These are phyloP conservation scores for Globisporangium uncinulatum DNA, from an alignment of 352 stramenopile species.

Conservation along the genomic window DNA sequence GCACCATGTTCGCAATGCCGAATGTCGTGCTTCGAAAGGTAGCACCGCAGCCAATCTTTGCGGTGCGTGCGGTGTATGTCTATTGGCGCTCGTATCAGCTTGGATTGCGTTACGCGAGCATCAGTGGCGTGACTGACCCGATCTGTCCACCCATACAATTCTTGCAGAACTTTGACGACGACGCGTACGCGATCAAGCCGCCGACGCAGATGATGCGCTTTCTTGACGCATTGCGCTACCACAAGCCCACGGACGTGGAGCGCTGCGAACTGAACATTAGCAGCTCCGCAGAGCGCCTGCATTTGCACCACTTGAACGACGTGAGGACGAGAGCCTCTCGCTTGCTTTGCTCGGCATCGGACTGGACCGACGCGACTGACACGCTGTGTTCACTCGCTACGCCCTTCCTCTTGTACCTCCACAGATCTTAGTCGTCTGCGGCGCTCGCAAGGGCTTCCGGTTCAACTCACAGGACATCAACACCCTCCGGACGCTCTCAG, in stretches of 20 bases:
- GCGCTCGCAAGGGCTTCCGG: conserved; percentile 69
- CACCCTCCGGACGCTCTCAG: conserved; percentile 36
- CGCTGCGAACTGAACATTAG: conserved; percentile 61
- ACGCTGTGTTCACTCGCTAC: neutral
- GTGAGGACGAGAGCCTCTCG: conserved; percentile 25
- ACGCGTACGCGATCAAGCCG: conserved; percentile 58
- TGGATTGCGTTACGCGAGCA: neutral
- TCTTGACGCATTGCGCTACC: conserved; percentile 77
- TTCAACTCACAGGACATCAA: conserved; percentile 75
- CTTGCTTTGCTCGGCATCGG: neutral
- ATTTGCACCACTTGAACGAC: conserved; percentile 70
- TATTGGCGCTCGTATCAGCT: neutral
- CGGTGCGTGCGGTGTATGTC: conserved; percentile 29
- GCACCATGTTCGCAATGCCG: conserved; percentile 34
- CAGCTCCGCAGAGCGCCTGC: conserved; percentile 66
- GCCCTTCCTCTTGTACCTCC: neutral
- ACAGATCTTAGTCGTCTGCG: conserved; percentile 70
- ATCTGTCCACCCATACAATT: neutral
- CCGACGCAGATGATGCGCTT: conserved; percentile 81
- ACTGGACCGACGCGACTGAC: too few species aligned
- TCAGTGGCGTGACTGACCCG: too few species aligned
- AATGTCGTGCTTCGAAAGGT: conserved; percentile 64
- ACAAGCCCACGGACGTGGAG: conserved; percentile 75
- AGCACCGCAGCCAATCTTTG: conserved; percentile 64
- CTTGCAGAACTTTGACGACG: conserved; percentile 63